phyloP scores from a whole-genome alignment of 305 asterid species.

The Fraxinus platypoda region DNA sequence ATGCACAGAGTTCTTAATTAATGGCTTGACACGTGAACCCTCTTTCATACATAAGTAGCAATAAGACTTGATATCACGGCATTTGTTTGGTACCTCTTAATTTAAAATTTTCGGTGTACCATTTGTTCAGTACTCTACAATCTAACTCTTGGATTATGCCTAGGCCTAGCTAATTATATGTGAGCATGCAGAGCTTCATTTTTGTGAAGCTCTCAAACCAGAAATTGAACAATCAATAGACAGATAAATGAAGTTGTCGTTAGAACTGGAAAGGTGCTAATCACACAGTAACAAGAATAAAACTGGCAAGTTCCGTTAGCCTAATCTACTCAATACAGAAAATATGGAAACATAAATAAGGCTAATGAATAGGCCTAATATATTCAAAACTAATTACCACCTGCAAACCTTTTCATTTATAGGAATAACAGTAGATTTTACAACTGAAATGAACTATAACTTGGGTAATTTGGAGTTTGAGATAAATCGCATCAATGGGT shows the following conservation, averaged over 20 bases:
- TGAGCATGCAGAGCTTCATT: background rate
- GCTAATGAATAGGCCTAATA: background rate
- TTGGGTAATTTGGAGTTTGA: background rate
- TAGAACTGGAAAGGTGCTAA: background rate
- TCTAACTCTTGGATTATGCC: background rate
- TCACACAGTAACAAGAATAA: background rate
- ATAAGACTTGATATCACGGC: background rate
- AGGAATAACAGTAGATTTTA: background rate
- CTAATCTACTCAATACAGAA: background rate
- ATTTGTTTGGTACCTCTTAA: background rate
- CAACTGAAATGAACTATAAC: background rate
- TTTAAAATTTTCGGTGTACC: background rate
- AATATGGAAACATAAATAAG: background rate
- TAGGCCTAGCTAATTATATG: background rate
- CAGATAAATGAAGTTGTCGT: background rate
- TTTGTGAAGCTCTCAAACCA: background rate
- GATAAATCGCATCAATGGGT: background rate
- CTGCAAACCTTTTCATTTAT: background rate
- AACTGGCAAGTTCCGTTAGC: background rate
- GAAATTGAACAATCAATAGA: background rate
- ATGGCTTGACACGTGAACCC: background rate
- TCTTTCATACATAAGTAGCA: background rate
- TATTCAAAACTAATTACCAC: background rate
- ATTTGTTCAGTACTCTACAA: background rate
- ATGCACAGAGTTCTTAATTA: background rate